Base-by-base conservation (phyloP, 1,139 yeast genomes). In the Yamadazyma jaroonii region DNA sequence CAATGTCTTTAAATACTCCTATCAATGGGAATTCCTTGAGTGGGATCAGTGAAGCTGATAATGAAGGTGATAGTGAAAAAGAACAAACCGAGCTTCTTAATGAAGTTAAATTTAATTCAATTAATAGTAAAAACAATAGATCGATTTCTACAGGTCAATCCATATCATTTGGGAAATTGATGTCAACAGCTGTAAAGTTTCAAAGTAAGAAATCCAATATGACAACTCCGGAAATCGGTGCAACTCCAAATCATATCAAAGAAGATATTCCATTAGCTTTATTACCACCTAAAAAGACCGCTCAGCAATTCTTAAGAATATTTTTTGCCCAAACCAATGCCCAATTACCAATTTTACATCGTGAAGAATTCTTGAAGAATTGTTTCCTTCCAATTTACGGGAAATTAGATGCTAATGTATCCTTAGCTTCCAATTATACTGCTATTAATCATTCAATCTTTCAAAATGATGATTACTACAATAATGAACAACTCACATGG, bases 341-440 rank as follows among this genome's bases (percentile, higher is more conserved):
- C 3, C 96, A 87, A 56, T 54, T 85, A 28, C 96, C 96, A 0
- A 71, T 88, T 4, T 59, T 89, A 36, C 96, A 89, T 54, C 72
- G 96, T 27, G 95, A 87, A 50, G 78, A 75, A 45, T 88, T 88
- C 52, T 57, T 89, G 31, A 64, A 64, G 36, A 66, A 69, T 31
- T 81, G 79, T 53, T 89, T 84, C 53, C 75, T 78, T 43, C 96
- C 96, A 0, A 70, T 88, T 1, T 88, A 88, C 54, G 96, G 96
- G 2, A 59, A 67, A 6, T 64, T 84, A 39, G 79, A 86, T 23
- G 20, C 36, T 14, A 63, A 64, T 29, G 63, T 78, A 0, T 71
- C 81, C 2, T 63, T 86, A 34, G 89, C 88, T 0, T 78, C 87
- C 0, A 74, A 79, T 42, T 71, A 71, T 48, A 74, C 88, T 1